Conservation (phyloP, 495 filamentous ascomycete species). For the Glutinoglossum americanum region DNA sequence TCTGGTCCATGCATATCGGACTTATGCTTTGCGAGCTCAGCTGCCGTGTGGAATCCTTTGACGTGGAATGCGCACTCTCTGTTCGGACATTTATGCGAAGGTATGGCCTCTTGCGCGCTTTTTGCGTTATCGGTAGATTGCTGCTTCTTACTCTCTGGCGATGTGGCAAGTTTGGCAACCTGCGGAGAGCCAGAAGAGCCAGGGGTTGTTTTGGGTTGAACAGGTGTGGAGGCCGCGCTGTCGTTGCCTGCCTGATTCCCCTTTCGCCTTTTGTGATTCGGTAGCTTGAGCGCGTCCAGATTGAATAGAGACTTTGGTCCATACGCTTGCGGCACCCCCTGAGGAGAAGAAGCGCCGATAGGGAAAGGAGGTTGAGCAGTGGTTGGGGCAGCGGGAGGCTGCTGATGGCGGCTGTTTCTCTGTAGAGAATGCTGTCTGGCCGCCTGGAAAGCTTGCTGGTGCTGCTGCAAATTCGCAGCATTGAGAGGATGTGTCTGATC, state of each 20-base stretch:
- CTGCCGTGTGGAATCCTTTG: slow-evolving; percentile 24
- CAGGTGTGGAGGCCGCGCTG: slow-evolving; percentile 16
- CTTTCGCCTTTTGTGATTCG: slow-evolving; percentile 38
- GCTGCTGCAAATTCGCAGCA: slow-evolving; percentile 4
- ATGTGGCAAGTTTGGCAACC: slow-evolving; percentile 15
- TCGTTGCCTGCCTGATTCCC: slow-evolving; percentile 19
- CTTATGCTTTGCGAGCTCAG: slow-evolving; percentile 25
- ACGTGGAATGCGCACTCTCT: slow-evolving; percentile 24
- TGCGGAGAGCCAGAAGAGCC: slow-evolving; percentile 12
- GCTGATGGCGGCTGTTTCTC: not conserved
- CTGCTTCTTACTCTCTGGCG: slow-evolving; percentile 20
- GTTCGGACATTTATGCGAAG: slow-evolving; percentile 18
- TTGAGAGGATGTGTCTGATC: not conserved
- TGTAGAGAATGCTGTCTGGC: slow-evolving; percentile 1
- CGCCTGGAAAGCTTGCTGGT: slow-evolving; percentile 1
- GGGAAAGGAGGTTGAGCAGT: slow-evolving; percentile 6
- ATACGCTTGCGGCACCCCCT: slow-evolving; percentile 23
- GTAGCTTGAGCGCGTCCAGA: slow-evolving; percentile 36
- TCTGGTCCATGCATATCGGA: slow-evolving; percentile 25
- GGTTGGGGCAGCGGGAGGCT: slow-evolving; percentile 3
- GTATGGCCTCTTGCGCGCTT: slow-evolving; percentile 10
- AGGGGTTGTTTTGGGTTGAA: slow-evolving; percentile 12
- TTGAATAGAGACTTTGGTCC: slow-evolving; percentile 23
- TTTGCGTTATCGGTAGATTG: slow-evolving; percentile 7
- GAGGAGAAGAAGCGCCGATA: slow-evolving; percentile 4